These are phyloP conservation scores for Solanum rostratum DNA, from an alignment of 257 asterid genomes.

Conservation along the genomic window DNA sequence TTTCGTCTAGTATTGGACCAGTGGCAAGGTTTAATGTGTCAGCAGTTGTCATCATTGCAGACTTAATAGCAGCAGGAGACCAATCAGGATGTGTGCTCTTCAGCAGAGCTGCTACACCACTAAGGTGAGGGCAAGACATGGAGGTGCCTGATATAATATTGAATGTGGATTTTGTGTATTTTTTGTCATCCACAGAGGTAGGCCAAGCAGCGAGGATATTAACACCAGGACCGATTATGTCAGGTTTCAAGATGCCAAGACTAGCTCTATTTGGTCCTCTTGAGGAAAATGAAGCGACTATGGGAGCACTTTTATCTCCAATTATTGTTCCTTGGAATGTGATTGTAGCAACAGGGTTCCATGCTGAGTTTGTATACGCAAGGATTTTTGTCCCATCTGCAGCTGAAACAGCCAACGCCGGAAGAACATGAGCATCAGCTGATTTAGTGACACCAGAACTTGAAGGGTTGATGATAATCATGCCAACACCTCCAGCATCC, in stretches of 20 bases:
- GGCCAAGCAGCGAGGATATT: slow-evolving; percentile 50
- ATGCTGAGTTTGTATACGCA: slow-evolving; percentile 19
- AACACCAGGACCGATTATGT: slow-evolving; percentile 51
- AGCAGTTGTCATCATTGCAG: slow-evolving; percentile 49
- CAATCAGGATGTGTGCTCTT: slow-evolving; percentile 32
- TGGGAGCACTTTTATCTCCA: slow-evolving; percentile 29
- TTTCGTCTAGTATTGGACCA: slow-evolving; percentile 19
- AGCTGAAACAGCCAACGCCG: slow-evolving; percentile 7
- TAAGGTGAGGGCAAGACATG: slow-evolving; percentile 41
- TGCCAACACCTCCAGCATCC: slow-evolving; percentile 31
- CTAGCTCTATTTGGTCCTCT: slow-evolving; percentile 29
- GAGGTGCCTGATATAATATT: slow-evolving; percentile 42
- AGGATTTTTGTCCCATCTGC: slow-evolving; percentile 5
- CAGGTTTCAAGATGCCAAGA: slow-evolving; percentile 51
- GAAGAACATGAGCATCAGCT: slow-evolving; percentile 18
- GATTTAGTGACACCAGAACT: neutral
- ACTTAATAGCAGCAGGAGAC: slow-evolving; percentile 43
- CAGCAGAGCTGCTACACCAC: slow-evolving; percentile 35
- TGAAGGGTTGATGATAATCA: slow-evolving; percentile 20
- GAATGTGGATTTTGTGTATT: slow-evolving; percentile 16
- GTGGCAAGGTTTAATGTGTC: slow-evolving; percentile 10
- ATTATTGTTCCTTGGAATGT: slow-evolving; percentile 33
- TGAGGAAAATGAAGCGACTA: slow-evolving; percentile 32
- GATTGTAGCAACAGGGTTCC: slow-evolving; percentile 12
- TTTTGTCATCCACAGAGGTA: slow-evolving; percentile 7